Conservation (phyloP, 139 green algal genomes). For the Chlorella sp. region DNA sequence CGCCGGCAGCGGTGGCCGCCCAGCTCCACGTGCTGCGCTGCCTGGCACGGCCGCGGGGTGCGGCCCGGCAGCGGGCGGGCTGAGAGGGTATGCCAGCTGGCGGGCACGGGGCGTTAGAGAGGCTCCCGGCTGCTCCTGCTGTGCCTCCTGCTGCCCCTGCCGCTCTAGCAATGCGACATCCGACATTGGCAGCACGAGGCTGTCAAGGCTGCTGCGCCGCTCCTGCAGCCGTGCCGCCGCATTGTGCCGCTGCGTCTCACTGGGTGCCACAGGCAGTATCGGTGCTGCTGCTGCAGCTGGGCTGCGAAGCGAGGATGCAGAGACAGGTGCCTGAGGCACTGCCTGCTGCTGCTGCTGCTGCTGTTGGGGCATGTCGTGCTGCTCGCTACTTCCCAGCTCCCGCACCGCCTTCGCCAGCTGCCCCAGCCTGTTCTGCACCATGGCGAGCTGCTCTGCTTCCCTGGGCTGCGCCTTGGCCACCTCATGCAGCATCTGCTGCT, state of each 20-base stretch:
- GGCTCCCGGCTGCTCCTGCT: neutral
- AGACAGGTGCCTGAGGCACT: neutral
- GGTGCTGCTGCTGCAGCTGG: neutral
- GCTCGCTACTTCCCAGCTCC: neutral
- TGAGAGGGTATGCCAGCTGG: neutral
- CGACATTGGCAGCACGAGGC: neutral
- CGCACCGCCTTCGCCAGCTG: too few species aligned
- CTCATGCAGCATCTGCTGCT: too few species aligned
- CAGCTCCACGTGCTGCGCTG: neutral
- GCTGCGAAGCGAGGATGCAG: neutral
- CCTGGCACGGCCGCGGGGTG: neutral
- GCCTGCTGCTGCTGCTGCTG: neutral
- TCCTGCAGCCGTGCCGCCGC: neutral
- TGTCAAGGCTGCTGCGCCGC: constrained; percentile 18
- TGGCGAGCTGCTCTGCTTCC: too few species aligned
- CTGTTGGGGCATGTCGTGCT: neutral
- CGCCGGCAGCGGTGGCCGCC: neutral
- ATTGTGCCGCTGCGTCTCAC: neutral
- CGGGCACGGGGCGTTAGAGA: neutral
- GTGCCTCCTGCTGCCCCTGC: neutral
- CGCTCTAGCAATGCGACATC: neutral
- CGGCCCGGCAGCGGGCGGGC: neutral
- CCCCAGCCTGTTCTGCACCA: too few species aligned
- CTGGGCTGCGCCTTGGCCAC: too few species aligned
- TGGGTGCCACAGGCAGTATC: neutral